These are phyloP conservation scores for Capronia epimyces DNA, from an alignment of 2,329 filamentous ascomycete genomes.

Conservation along the genomic window DNA sequence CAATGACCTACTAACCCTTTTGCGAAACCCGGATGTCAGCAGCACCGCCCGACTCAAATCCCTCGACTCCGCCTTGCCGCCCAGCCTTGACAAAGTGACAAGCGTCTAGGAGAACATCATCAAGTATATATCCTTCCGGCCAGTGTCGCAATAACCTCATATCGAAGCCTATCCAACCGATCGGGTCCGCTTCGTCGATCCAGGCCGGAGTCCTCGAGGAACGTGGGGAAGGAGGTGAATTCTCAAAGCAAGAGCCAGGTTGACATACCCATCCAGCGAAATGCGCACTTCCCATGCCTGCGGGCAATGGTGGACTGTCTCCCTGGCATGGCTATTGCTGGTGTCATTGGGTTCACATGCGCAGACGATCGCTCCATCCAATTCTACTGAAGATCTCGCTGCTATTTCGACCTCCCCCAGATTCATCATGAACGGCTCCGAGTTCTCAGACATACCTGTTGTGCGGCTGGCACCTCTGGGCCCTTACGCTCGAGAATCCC, in stretches of 20 bases:
- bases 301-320: slow-evolving; percentile 9
- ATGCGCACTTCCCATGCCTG: slow-evolving; percentile 1
- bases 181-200: neutral
- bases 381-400: slow-evolving; percentile 23
- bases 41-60: neutral
- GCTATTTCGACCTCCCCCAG: slow-evolving; percentile 20
- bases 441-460: slow-evolving; percentile 12
- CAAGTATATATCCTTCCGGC: neutral
- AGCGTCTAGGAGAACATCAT: neutral
- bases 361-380: slow-evolving; percentile 24
- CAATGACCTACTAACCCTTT: neutral
- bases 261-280: neutral
- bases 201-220: neutral
- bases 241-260: neutral
- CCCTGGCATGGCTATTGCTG: slow-evolving; percentile 8
- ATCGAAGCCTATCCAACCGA: neutral
- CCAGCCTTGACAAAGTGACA: neutral
- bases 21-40: slow-evolving; percentile 10
- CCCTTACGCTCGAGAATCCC: slow-evolving; percentile 22
- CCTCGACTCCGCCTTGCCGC: neutral
- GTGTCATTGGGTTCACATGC: slow-evolving; percentile 12
- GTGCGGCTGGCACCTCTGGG: slow-evolving; percentile 24
- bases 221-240: neutral
- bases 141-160: neutral
- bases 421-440: slow-evolving; percentile 27